Evolutionary conservation across 306 rosid species (phyloP), one percentile per base, ranked within the genome.

Genomic region (Cucurbita argyrosperma): DNA sequence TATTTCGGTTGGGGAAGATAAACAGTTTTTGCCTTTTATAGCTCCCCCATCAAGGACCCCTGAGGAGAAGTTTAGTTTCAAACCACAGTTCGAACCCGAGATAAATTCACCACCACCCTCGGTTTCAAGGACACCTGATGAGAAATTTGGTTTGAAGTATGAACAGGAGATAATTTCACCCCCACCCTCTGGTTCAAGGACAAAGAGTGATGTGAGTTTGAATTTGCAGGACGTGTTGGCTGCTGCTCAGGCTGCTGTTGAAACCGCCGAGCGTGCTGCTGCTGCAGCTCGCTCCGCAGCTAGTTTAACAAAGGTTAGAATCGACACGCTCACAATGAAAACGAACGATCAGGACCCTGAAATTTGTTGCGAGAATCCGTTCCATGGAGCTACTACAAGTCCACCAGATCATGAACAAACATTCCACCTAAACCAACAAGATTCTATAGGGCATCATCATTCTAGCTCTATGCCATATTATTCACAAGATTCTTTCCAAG

Each of bases 171-270:
- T 60, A 60, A 35, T 30, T 60, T 60, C 66, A 47, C 81, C 83
- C 40, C 79, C 84, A 76, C 74, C 84, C 54, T 47, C 82, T 73
- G 76, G 76, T 69, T 79, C 89, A 66, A 88, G 86, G 70, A 57
- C 76, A 59, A 85, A 78, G 76, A 61, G 87, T 12, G 95, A 93
- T 83, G 76, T 72, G 52, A 69, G 81, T 55, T 82, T 86, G 66
- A 85, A 94, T 83, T 76, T 94, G 51, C 89, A 90, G 80, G 98
- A 94, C 74, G 97, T 94, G 68, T 62, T 94, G 80, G 92, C 92
- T 72, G 97, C 99, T 47, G 99, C 99, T 69, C 92, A 94, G 80
- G 83, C 85, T 78, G 99, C 99, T 68, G 97, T 97, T 10, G 97
- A 94, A 72, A 75, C 88, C 15, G 98, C 98, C 21, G 97, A 94